A percentile compares a stretch with the other conserved stretches of the same genome.
Evolutionary conservation across 805 yeast species (phyloP).

Genomic region (Metschnikowia hibisci): DNA sequence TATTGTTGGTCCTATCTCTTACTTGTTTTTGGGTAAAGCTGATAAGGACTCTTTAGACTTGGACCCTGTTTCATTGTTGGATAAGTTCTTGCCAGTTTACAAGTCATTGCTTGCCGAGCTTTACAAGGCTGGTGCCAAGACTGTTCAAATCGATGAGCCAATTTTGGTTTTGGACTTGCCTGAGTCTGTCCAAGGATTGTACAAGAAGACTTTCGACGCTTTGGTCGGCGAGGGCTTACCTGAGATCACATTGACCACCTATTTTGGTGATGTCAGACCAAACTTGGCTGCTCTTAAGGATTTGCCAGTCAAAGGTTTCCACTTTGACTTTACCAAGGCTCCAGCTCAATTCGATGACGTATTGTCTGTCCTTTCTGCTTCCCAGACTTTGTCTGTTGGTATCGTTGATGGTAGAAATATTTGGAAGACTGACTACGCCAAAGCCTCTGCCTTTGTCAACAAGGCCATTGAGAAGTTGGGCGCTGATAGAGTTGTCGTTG

Average conservation of each 20-base stretch:
- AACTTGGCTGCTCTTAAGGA: constrained; percentile 85
- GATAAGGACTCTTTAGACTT: constrained; percentile 96
- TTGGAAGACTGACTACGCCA: constrained; percentile 95
- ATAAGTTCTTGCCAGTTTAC: constrained; percentile 90
- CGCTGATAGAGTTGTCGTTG: constrained; percentile 78
- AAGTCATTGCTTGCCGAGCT: constrained; percentile 83
- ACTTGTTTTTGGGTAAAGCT: constrained; percentile 92
- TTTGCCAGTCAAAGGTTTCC: constrained; percentile 92
- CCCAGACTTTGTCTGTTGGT: constrained; percentile 91
- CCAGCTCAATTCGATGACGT: constrained; percentile 94
- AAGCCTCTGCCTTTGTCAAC: constrained; percentile 77
- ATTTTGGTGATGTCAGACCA: constrained; percentile 98
- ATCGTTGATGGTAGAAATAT: constrained; percentile 98
- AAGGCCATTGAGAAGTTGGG: constrained; percentile 84
- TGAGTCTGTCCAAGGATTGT: constrained; percentile 76
- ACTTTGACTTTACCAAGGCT: constrained; percentile 92
- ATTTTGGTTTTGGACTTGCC: constrained; percentile 91
- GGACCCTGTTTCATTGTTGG: constrained; percentile 86
- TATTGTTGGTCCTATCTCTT: constrained; percentile 93
- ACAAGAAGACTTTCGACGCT: constrained; percentile 80
- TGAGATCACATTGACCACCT: constrained; percentile 79
- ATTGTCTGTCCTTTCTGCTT: constrained; percentile 55
- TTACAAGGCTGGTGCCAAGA: constrained; percentile 89
- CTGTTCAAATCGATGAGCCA: constrained; percentile 98
- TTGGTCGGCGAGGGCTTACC: constrained; percentile 67